Base-by-base conservation (phyloP, 768 basidiomycete species). In the Boletellus ananiceps region DNA sequence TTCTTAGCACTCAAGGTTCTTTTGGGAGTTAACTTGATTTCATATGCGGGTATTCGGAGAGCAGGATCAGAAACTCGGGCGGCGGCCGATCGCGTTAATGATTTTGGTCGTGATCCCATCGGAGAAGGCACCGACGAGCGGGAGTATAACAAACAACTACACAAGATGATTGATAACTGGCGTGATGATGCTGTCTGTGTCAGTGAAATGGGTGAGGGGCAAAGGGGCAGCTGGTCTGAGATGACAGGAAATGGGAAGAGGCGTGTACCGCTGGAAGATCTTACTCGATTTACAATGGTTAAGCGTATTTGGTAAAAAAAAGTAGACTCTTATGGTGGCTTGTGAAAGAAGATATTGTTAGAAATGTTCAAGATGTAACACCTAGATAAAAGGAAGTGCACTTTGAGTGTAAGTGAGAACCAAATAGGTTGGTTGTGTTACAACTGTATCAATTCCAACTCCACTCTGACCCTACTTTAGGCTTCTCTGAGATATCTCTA, bases 211-310 rank as follows among this genome's bases (percentile, higher is more conserved):
- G 88, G 88, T 1, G 88, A 89, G 65, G 73, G 51, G 25, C 45
- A 40, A 15, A 50, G 44, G 4, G 40, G n/a, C 0, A 33, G 1
- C 19, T 55, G 51, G 33, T 56, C 27, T 25, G 55, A 66, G 64
- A 56, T 60, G 59, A 35, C 33, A 19, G 60, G 60, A 13, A 66
- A 61, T 16, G 64, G 51, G 15, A 71, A 57, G 47, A 83, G 79
- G 49, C 73, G 83, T 40, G 76, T 89, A 49, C 80, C 81, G 50
- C 68, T 97, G 43, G 93, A 96, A 64, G 91, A 95, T 61, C 77
- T 97, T 42, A 95, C 91, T 31, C 70, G 93, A 47, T 97, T 88
- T 73, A 95, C 93, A 16, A 97, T 97, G 93, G 87, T 95, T 40
- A 95, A 95, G 63, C 76, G 90, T 45, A 94, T 95, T 39, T 94